Evolutionary conservation across 208 protist genomes (phyloP).

Genomic region (Crithidia mellificae): DNA sequence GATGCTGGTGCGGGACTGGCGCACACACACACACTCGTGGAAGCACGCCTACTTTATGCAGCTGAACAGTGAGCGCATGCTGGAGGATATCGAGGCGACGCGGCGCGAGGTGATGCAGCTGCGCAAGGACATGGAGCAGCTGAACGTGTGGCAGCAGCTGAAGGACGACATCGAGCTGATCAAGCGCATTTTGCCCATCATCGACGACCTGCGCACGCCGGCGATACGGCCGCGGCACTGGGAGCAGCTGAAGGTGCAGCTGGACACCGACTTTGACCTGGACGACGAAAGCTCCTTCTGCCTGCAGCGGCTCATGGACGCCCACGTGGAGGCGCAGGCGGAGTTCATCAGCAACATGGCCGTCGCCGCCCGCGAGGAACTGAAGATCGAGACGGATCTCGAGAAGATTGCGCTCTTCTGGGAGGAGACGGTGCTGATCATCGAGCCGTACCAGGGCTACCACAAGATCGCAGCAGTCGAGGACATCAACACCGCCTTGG

Average conservation of each 20-base stretch:
- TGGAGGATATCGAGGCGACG: constrained; percentile 86
- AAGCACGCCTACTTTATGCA: constrained; percentile 88
- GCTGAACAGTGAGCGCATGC: constrained; percentile 93
- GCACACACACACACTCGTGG: constrained; percentile 84
- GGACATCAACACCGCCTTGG: constrained; percentile 92
- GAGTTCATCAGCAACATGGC: constrained; percentile 95
- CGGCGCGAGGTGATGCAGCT: constrained; percentile 84
- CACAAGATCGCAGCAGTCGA: constrained; percentile 93
- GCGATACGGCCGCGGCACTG: constrained; percentile 94
- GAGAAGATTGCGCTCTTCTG: constrained; percentile 93
- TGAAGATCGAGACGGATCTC: constrained; percentile 94
- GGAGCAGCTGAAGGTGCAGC: constrained; percentile 92
- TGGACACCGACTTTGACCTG: constrained; percentile 92
- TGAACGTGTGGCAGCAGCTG: constrained; percentile 92
- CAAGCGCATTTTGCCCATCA: constrained; percentile 94
- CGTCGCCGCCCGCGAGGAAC: constrained; percentile 93
- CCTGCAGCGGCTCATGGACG: constrained; percentile 92
- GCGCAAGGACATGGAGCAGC: constrained; percentile 91
- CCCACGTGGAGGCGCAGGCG: constrained; percentile 93
- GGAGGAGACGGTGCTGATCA: constrained; percentile 82
- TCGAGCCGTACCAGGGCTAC: constrained; percentile 89
- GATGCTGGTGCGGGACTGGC: constrained; percentile 93
- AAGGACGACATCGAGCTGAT: constrained; percentile 96
- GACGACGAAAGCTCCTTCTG: constrained; percentile 90
- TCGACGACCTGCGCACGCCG: constrained; percentile 95